A percentile compares a stretch with the other conserved stretches of the same genome.
Conservation (phyloP, 2,329 filamentous ascomycete species). For the Allantophomopsis lycopodina region DNA sequence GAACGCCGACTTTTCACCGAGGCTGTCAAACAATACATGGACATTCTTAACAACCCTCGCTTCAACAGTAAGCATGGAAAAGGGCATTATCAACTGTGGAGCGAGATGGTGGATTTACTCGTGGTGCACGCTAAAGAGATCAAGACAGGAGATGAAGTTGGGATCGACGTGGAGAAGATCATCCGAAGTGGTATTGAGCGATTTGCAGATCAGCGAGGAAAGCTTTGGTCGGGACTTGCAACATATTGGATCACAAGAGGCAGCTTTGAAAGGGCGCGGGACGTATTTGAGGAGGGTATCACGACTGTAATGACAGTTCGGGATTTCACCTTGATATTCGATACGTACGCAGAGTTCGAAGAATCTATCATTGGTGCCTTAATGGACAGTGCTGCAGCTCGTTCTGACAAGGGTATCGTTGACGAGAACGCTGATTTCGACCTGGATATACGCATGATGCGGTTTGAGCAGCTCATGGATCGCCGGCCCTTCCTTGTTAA, state of each 20-base stretch:
- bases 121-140: slow-evolving; percentile 84
- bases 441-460: slow-evolving; percentile 91
- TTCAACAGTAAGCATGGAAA: slow-evolving; percentile 91
- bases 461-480: slow-evolving; percentile 97
- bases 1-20: slow-evolving; percentile 79
- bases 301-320: slow-evolving; percentile 98
- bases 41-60: slow-evolving; percentile 76
- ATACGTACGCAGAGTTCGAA: slow-evolving; percentile 93
- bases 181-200: slow-evolving; percentile 81
- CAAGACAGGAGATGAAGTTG: slow-evolving; percentile 64
- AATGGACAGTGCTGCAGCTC: slow-evolving; percentile 73
- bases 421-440: slow-evolving; percentile 86
- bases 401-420: slow-evolving; percentile 63
- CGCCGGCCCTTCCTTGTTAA: slow-evolving; percentile 90
- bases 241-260: slow-evolving; percentile 94
- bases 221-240: slow-evolving; percentile 86
- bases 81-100: slow-evolving; percentile 94
- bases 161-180: slow-evolving; percentile 84
- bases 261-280: slow-evolving; percentile 82
- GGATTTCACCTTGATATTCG: slow-evolving; percentile 93
- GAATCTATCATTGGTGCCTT: slow-evolving; percentile 86
- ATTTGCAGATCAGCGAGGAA: slow-evolving; percentile 88
- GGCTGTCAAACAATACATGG: slow-evolving; percentile 81
- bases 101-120: slow-evolving; percentile 88
- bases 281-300: slow-evolving; percentile 91